Percentiles rank a stretch among this genome's conserved stretches.
Evolutionary conservation across 192 early-diverging fungal species (phyloP).

Genomic region (Anaeromyces robustus): DNA sequence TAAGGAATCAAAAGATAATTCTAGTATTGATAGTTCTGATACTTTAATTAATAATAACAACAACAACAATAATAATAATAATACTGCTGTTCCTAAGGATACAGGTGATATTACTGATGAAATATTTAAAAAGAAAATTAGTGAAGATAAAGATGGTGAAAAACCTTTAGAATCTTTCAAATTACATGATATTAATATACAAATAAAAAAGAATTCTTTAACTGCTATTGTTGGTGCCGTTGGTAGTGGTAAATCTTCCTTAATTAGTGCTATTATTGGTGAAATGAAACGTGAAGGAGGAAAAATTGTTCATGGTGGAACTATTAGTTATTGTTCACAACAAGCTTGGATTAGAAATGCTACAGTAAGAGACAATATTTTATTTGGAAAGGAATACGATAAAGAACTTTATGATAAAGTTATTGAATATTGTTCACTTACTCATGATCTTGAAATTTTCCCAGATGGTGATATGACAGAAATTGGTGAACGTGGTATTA

Average conservation of each 20-base stretch:
- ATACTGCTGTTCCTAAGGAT: too few species aligned
- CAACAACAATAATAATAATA: too few species aligned
- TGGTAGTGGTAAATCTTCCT: constrained; percentile 24
- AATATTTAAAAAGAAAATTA: background rate
- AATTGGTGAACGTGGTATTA: constrained; percentile 82
- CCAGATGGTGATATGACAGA: constrained; percentile 59
- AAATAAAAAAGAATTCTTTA: constrained; percentile 1
- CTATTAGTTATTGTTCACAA: constrained; percentile 35
- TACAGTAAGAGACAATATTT: constrained; percentile 52
- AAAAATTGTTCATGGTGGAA: constrained; percentile 6
- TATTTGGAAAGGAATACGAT: constrained; percentile 50
- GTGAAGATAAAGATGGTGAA: background rate
- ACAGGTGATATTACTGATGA: background rate
- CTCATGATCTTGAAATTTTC: constrained; percentile 46
- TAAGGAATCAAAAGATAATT: too few species aligned
- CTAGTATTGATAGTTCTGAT: constrained; percentile 1
- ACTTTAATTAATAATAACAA: too few species aligned
- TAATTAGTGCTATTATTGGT: constrained; percentile 30
- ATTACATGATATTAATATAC: background rate
- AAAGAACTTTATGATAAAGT: constrained; percentile 40
- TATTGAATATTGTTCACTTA: constrained; percentile 51
- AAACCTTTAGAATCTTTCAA: constrained; percentile 1
- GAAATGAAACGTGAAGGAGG: constrained; percentile 28
- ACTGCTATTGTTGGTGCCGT: constrained; percentile 9
- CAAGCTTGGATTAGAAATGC: constrained; percentile 39